Base-by-base conservation (phyloP, 2,329 filamentous ascomycete genomes). In the Xylaria sp. region DNA sequence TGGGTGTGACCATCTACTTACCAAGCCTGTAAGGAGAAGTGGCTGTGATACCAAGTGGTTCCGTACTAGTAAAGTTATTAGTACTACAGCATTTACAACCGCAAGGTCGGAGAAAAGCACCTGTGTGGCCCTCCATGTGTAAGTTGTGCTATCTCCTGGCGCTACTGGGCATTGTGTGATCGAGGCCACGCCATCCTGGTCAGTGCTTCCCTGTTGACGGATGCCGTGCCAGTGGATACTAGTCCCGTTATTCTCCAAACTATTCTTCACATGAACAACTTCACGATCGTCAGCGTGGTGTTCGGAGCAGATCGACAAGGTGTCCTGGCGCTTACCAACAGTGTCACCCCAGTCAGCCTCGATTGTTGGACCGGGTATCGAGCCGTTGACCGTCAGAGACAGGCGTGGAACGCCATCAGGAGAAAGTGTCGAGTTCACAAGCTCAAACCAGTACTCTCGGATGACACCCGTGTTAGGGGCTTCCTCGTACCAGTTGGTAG, bases 141-240 rank as follows among this genome's bases (percentile, higher is more conserved):
- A 91, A 0, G 85, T 88, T 46, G 83, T 83, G 7, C 80, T 82
- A 9, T 84, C 73, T 0, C 85, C 85, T 0, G 87, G 85, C 0
- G 87, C 81, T 48, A 85, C 80, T 0, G 85, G 84, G 65, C 85
- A 87, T 71, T 86, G 81, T 0, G 81, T 85, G 40, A 86, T 77
- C 3, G 78, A 79, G 0, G 77, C 80, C 13, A 89, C 87, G 59
- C 89, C 89, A 71, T 90, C 89, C 59, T 85, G 79, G 64, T 85
- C 80, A 70, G 83, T 84, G 60, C 81, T 85, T 74, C 83, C 79
- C 64, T 83, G 79, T 74, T 90, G 87, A 6, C 86, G 84, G 40
- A 91, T 79, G 20, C 88, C 89, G 73, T 91, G 88, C 81, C 85
- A 90, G 74, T 91, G 89, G 33, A 90, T 85, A 11, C 82, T 83